Conservation (phyloP, 2,329 filamentous ascomycete species). For the Aspergillus sp. region DNA sequence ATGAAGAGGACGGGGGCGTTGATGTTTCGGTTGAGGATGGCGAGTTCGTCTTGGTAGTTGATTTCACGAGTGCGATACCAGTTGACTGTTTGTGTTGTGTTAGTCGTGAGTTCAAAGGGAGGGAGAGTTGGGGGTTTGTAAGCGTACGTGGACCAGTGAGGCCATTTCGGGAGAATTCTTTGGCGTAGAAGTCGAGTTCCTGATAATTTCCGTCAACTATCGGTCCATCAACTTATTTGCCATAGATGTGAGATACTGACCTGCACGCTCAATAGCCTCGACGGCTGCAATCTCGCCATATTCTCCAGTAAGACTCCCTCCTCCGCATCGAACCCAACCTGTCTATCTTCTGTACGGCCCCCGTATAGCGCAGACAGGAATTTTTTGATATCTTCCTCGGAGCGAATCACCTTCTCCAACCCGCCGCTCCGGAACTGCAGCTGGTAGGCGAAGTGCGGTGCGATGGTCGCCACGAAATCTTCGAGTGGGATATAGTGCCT, state of each 20-base stretch:
- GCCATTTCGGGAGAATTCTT: constrained; percentile 62
- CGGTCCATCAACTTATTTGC: neutral
- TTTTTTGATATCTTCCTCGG: constrained; percentile 55
- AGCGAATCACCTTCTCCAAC: constrained; percentile 51
- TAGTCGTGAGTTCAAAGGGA: neutral
- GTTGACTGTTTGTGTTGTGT: constrained; percentile 46
- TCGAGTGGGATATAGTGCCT: constrained; percentile 50
- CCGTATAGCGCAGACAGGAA: constrained; percentile 68
- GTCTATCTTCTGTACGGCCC: constrained; percentile 49
- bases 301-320: constrained; percentile 58
- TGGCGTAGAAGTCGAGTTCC: constrained; percentile 69
- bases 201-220: constrained; percentile 12
- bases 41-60: constrained; percentile 68
- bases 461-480: constrained; percentile 46
- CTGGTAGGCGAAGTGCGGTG: constrained; percentile 76
- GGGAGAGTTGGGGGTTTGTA: neutral
- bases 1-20: constrained; percentile 66
- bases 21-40: constrained; percentile 36
- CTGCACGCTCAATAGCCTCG: constrained; percentile 55
- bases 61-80: constrained; percentile 73
- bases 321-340: constrained; percentile 50
- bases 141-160: constrained; percentile 61
- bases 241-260: constrained; percentile 26
- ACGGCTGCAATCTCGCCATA: constrained; percentile 49
- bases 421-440: constrained; percentile 65